Conservation (phyloP, 768 basidiomycete species). For the Amanita molliuscula region DNA sequence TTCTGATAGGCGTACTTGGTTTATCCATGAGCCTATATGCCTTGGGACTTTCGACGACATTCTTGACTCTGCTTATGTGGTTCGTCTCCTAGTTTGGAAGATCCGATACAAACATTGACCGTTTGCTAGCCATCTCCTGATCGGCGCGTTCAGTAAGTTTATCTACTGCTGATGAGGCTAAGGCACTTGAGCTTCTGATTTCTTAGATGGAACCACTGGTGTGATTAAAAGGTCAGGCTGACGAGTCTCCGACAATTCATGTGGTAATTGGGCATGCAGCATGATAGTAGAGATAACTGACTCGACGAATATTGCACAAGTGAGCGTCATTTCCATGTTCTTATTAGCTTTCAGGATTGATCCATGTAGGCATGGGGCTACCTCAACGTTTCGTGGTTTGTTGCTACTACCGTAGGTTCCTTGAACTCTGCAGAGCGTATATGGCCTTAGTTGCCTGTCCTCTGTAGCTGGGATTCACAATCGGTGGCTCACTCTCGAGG, state of each 20-base stretch:
- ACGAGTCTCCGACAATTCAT: neutral
- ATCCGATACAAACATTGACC: neutral
- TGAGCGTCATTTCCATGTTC: neutral
- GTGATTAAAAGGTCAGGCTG: conserved; percentile 42
- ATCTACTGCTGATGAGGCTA: neutral
- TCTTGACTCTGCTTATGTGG: conserved; percentile 51
- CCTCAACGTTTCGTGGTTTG: conserved; percentile 22
- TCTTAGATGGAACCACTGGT: conserved; percentile 46
- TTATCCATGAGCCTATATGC: conserved; percentile 59
- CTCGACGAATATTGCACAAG: conserved; percentile 40
- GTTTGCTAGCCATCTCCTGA: conserved; percentile 44
- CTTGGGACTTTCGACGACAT: conserved; percentile 64
- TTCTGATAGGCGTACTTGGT: conserved; percentile 54
- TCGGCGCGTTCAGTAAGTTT: conserved; percentile 55
- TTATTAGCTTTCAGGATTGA: neutral
- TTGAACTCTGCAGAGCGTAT: neutral
- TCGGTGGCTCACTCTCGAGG: conserved; percentile 37
- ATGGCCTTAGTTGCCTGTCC: neutral
- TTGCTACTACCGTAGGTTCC: conserved; percentile 10
- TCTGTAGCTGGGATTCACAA: conserved; percentile 24
- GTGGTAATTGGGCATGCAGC: conserved; percentile 14
- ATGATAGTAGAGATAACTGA: conserved; percentile 51
- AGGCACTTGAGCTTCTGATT: neutral
- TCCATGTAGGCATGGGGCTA: conserved; percentile 13
- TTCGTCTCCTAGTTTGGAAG: conserved; percentile 10